A percentile compares a stretch with the other conserved stretches of the same genome.
These are phyloP conservation scores for Stellera chamaejasme DNA, from an alignment of 345 rosid species.

Conservation along the genomic window DNA sequence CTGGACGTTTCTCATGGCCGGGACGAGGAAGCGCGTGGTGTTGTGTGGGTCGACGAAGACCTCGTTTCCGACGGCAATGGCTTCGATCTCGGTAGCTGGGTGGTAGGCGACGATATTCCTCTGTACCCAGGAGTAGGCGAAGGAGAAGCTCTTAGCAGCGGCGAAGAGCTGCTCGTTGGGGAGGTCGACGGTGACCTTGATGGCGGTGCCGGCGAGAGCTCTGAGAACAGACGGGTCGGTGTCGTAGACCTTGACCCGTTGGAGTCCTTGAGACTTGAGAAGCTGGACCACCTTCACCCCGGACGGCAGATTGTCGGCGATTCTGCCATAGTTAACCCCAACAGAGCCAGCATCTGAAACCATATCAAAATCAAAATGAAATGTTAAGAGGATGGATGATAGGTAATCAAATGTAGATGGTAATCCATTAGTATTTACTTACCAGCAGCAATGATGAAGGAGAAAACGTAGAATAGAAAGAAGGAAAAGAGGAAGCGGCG, in stretches of 20 bases:
- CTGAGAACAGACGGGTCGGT: slow-evolving; percentile 74
- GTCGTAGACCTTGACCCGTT: slow-evolving; percentile 71
- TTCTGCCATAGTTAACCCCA: slow-evolving; percentile 92
- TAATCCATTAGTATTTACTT: too few species aligned
- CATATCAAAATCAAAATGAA: background rate
- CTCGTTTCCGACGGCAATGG: slow-evolving; percentile 91
- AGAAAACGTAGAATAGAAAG: slow-evolving; percentile 5
- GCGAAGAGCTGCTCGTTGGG: slow-evolving; percentile 65
- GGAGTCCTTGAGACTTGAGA: slow-evolving; percentile 61
- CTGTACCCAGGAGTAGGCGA: slow-evolving; percentile 64
- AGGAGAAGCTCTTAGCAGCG: slow-evolving; percentile 48
- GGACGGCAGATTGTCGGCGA: slow-evolving; percentile 74
- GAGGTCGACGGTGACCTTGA: slow-evolving; percentile 81
- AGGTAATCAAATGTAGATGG: slow-evolving; percentile 6
- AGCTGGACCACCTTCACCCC: slow-evolving; percentile 63
- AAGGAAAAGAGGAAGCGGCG: background rate
- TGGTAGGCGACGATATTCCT: slow-evolving; percentile 59
- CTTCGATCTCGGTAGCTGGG: slow-evolving; percentile 72
- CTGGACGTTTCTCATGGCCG: slow-evolving; percentile 86
- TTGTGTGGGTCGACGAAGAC: slow-evolving; percentile 81
- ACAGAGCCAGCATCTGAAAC: slow-evolving; percentile 63
- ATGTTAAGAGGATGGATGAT: background rate
- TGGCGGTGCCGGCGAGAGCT: slow-evolving; percentile 64
- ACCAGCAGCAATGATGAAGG: slow-evolving; percentile 24
- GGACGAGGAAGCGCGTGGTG: slow-evolving; percentile 60